Evolutionary conservation across 306 rosid species (phyloP), one percentile per base, ranked within the genome.

Genomic region (Geum urbanum): DNA sequence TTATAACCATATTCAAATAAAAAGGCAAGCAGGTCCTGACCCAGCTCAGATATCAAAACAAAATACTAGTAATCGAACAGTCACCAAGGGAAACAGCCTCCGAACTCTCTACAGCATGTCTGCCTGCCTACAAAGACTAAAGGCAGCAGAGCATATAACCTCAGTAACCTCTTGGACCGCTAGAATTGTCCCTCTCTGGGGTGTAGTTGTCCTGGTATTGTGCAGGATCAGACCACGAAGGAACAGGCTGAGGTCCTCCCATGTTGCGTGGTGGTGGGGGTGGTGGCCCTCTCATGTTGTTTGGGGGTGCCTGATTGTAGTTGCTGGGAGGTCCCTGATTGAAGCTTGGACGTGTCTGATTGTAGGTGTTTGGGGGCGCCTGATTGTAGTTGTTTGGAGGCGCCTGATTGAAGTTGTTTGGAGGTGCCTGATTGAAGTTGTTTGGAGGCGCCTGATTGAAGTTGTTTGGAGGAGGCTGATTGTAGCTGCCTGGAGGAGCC

Each of bases 201-300:
- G 67, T 56, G 72, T 72, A 74, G 70, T 83, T 76, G 74, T 37
- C 56, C 76, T 79, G 82, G 63, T 77, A 58, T 7, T 75, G 52
- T 7, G 59, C 68, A 58, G 71, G 40, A 48, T 55, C 71, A 35
- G 85, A 69, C 96, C 94, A 85, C 51, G 84, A 86, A 22, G 78
- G 82, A 66, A 60, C 76, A 18, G 82, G 84, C 19, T 70, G 74
- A 66, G 53, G 19, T 11, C 58, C 58, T 50, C 53, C 54, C 44
- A 12, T 15, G 60, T 43, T 18, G 18, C 40, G 55, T 16, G 55
- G 55, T 7, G 76, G 81, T 5, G 69, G 55, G 1, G 19, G 45
- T 40, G 45, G 72, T 0, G 59, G 46, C 44, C 84, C 83, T 64
- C 81, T 86, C 20, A 45, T 37, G 77, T 68, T 82, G 77, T 80